Conservation (phyloP, 768 basidiomycete genomes). For the Trametes cubensis region DNA sequence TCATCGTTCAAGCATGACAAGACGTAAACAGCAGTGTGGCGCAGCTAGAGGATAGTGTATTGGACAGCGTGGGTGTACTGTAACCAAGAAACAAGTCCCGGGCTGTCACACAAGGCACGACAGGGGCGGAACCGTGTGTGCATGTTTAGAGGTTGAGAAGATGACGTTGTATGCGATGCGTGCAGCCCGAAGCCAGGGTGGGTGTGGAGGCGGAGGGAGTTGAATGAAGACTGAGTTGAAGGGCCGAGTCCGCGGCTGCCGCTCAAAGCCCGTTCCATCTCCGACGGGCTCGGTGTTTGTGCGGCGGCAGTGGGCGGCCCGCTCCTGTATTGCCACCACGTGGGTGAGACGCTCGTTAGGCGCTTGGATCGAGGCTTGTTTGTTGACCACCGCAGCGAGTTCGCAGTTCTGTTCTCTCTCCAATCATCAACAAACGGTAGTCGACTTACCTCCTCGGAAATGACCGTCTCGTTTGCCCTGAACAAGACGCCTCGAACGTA, state of each 20-base stretch:
- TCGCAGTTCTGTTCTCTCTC: background rate
- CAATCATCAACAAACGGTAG: background rate
- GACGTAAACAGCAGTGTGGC: no score
- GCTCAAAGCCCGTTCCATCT: background rate
- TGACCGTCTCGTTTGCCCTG: background rate
- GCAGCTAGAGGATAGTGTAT: no score
- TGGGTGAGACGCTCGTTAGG: background rate
- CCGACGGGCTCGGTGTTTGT: background rate
- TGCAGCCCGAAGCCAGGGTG: no score
- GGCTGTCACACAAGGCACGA: no score
- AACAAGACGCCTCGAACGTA: background rate
- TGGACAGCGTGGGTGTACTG: no score
- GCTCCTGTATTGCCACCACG: background rate
- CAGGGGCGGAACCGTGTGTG: no score
- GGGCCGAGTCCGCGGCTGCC: background rate
- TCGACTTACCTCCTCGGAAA: constrained; percentile 12
- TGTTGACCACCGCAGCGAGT: background rate
- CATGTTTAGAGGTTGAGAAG: no score
- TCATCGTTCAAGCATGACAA: no score
- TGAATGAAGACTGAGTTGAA: background rate
- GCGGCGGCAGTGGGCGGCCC: background rate
- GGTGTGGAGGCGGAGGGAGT: background rate
- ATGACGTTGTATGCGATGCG: no score
- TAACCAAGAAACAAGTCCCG: no score
- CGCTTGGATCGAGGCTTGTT: background rate